These are phyloP conservation scores for Xylariaceae sp. DNA, from an alignment of 2,329 filamentous ascomycete genomes.

Conservation along the genomic window DNA sequence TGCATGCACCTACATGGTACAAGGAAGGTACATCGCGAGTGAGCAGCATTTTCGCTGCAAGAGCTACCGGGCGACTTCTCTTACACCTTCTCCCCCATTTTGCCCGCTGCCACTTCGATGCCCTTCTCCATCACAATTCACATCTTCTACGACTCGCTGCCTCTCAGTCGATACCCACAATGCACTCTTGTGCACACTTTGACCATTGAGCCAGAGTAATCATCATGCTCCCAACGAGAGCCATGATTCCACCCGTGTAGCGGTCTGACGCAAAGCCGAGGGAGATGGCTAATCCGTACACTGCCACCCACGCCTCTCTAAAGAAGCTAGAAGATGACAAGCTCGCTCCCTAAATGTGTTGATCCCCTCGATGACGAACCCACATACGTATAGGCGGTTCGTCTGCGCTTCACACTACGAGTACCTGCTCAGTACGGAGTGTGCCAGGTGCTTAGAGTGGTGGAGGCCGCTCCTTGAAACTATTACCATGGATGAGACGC, in stretches of 20 bases:
- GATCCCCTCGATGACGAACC: neutral
- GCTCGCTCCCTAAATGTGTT: neutral
- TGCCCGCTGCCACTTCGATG: neutral
- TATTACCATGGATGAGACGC: neutral
- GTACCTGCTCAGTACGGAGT: neutral
- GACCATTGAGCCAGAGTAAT: neutral
- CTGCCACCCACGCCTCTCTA: neutral
- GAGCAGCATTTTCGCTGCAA: no score
- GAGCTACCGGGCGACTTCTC: neutral
- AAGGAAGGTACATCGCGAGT: neutral
- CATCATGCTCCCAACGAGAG: neutral
- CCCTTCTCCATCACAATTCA: neutral
- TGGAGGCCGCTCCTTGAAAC: neutral
- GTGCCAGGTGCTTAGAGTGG: neutral
- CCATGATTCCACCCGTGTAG: neutral
- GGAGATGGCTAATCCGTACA: neutral
- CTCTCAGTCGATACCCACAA: neutral
- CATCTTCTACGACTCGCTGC: neutral
- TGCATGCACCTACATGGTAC: neutral
- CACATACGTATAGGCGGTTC: neutral
- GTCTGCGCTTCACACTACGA: neutral
- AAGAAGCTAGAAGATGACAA: neutral
- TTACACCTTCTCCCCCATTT: neutral
- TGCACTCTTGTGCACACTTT: neutral
- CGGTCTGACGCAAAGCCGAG: neutral